Evolutionary conservation across 345 rosid species (phyloP).

Genomic region (Eucalyptus pauciflora): DNA sequence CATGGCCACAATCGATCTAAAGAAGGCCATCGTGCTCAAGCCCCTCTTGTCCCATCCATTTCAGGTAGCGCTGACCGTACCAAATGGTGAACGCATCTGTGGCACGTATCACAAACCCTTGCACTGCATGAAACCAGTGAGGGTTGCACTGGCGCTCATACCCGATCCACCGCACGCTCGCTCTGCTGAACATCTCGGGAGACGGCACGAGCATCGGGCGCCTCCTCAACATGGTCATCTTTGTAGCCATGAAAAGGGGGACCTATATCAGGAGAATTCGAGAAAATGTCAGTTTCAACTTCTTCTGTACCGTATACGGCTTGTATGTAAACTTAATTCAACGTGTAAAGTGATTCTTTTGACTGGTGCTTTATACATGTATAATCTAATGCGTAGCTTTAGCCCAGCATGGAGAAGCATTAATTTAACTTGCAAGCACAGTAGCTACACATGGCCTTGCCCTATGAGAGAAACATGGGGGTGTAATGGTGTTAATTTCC

Average conservation of each 20-base stretch:
- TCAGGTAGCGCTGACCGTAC: background rate
- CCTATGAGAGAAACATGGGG: background rate
- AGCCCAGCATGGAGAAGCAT: background rate
- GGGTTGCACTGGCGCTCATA: slow-evolving; percentile 22
- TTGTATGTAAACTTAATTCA: background rate
- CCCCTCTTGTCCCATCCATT: background rate
- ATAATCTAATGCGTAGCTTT: background rate
- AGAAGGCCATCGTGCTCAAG: background rate
- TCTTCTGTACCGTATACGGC: background rate
- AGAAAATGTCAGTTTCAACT: background rate
- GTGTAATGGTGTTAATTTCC: background rate
- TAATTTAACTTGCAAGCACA: background rate
- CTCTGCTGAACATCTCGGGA: slow-evolving; percentile 16
- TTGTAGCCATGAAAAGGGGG: slow-evolving; percentile 29
- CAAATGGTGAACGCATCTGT: background rate
- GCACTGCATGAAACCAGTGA: background rate
- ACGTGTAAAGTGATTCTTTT: background rate
- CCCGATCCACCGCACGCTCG: slow-evolving; percentile 34
- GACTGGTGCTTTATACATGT: background rate
- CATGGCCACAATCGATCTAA: background rate
- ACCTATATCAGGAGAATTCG: background rate
- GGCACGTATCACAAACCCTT: background rate
- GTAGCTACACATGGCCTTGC: background rate
- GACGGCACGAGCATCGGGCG: slow-evolving; percentile 8
- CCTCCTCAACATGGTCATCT: slow-evolving; percentile 14